These are phyloP conservation scores for Talaromyces wortmannii DNA, from an alignment of 495 filamentous ascomycete genomes.

Conservation along the genomic window DNA sequence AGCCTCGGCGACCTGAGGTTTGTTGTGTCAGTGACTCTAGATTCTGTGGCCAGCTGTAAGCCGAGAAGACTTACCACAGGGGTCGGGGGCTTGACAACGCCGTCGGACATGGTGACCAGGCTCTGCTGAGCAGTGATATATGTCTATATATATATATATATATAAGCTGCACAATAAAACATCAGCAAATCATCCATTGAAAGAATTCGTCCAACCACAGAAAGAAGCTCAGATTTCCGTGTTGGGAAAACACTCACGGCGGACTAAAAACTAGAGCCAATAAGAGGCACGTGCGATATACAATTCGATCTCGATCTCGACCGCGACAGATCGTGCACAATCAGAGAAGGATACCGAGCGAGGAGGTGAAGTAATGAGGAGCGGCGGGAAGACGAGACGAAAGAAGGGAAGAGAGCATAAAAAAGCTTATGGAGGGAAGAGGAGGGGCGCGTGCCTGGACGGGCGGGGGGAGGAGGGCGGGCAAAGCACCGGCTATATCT, in stretches of 20 bases:
- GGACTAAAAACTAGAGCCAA: neutral
- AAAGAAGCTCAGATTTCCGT: no score
- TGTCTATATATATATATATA: neutral
- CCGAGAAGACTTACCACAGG: slow-evolving; percentile 52
- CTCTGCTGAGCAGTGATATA: neutral
- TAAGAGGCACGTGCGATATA: slow-evolving; percentile 3
- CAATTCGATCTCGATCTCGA: neutral
- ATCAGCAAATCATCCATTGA: no score
- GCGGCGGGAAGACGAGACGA: no score
- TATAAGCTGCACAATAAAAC: no score
- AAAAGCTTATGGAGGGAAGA: no score
- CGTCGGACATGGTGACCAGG: slow-evolving; percentile 57
- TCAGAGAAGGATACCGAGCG: neutral
- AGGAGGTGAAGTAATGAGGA: neutral
- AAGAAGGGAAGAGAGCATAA: no score
- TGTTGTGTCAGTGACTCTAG: neutral
- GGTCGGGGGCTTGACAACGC: slow-evolving; percentile 41
- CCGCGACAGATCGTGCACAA: neutral
- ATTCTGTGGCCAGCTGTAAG: neutral
- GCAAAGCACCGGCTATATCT: no score
- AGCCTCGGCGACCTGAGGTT: slow-evolving; percentile 54
- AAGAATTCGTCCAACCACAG: no score
- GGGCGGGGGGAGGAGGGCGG: no score
- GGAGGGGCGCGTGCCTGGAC: no score
- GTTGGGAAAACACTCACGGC: neutral